A percentile compares a stretch with the other conserved stretches of the same genome.
Evolutionary conservation across 2,329 filamentous ascomycete genomes (phyloP).

Genomic region (Diaporthe nobilis): DNA sequence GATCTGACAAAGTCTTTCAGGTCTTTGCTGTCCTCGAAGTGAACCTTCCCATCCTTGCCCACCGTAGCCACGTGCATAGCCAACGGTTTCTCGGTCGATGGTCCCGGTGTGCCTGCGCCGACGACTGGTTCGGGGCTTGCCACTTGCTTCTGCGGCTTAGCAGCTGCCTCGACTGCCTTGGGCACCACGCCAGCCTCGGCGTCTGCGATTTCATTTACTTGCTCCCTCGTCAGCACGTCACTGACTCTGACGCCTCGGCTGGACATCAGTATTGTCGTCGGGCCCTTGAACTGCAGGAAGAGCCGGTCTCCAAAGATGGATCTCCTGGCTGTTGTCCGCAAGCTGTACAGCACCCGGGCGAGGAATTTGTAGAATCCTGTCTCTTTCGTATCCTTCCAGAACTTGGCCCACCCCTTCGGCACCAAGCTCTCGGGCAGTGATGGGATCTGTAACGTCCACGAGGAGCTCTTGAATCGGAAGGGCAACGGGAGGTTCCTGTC

Average conservation of each 20-base stretch:
- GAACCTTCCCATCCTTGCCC: slow-evolving; percentile 74
- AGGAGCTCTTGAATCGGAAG: slow-evolving; percentile 87
- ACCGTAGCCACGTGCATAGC: slow-evolving; percentile 70
- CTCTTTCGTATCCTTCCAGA: slow-evolving; percentile 79
- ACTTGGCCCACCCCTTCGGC: slow-evolving; percentile 72
- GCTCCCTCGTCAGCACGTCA: slow-evolving; percentile 81
- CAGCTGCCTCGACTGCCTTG: slow-evolving; percentile 66
- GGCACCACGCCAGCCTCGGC: slow-evolving; percentile 79
- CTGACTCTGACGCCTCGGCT: slow-evolving; percentile 84
- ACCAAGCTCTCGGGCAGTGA: slow-evolving; percentile 73
- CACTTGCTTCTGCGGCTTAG: slow-evolving; percentile 53
- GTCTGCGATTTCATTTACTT: slow-evolving; percentile 93
- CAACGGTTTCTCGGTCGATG: slow-evolving; percentile 54
- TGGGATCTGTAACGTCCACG: slow-evolving; percentile 84
- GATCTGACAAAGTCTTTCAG: slow-evolving; percentile 67
- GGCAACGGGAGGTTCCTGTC: slow-evolving; percentile 81
- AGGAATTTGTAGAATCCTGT: slow-evolving; percentile 81
- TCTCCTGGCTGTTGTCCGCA: slow-evolving; percentile 83
- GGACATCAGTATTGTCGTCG: slow-evolving; percentile 87
- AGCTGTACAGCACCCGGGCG: slow-evolving; percentile 73
- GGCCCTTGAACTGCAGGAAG: slow-evolving; percentile 91
- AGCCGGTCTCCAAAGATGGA: slow-evolving; percentile 95
- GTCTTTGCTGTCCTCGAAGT: slow-evolving; percentile 72
- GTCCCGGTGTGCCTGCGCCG: slow-evolving; percentile 45
- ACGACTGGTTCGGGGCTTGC: slow-evolving; percentile 27